These are phyloP conservation scores for Amphibolis antarctica DNA, from an alignment of 106 monocot genomes.

Conservation along the genomic window DNA sequence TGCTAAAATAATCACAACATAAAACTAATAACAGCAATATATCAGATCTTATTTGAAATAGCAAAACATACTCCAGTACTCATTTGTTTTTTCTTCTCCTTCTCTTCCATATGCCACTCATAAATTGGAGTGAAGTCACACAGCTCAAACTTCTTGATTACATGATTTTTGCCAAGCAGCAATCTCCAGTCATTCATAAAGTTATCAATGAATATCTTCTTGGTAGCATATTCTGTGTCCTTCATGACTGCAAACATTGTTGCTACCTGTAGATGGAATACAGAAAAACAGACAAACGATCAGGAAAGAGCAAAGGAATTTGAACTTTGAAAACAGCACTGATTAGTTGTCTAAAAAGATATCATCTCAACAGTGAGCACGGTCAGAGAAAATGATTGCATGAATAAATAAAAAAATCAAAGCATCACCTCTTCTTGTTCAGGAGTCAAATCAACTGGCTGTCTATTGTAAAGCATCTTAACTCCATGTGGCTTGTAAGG, in stretches of 20 bases:
- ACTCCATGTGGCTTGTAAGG: slow-evolving; percentile 82
- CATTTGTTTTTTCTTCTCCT: slow-evolving; percentile 98
- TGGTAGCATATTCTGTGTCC: slow-evolving; percentile 91
- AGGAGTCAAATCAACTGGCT: slow-evolving; percentile 78
- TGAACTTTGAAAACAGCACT: too few species aligned
- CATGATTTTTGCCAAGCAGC: slow-evolving; percentile 81
- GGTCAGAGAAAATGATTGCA: background rate
- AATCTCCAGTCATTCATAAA: slow-evolving; percentile 77
- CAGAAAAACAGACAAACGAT: background rate
- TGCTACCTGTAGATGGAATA: slow-evolving; percentile 55
- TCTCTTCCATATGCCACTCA: slow-evolving; percentile 90
- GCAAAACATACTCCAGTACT: slow-evolving; percentile 49
- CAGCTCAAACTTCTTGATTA: slow-evolving; percentile 91
- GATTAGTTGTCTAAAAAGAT: too few species aligned
- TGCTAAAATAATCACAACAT: too few species aligned
- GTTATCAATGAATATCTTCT: slow-evolving; percentile 77
- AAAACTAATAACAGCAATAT: too few species aligned
- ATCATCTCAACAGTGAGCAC: background rate
- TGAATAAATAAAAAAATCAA: background rate
- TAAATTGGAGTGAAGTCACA: slow-evolving; percentile 96
- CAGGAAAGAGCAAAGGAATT: background rate
- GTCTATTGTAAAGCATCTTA: slow-evolving; percentile 91
- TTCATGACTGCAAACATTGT: slow-evolving; percentile 99
- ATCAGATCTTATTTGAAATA: too few species aligned
- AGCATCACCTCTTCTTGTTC: slow-evolving; percentile 94